Conservation (phyloP, 805 yeast species). For the Tetrapisispora iriomotensis region DNA sequence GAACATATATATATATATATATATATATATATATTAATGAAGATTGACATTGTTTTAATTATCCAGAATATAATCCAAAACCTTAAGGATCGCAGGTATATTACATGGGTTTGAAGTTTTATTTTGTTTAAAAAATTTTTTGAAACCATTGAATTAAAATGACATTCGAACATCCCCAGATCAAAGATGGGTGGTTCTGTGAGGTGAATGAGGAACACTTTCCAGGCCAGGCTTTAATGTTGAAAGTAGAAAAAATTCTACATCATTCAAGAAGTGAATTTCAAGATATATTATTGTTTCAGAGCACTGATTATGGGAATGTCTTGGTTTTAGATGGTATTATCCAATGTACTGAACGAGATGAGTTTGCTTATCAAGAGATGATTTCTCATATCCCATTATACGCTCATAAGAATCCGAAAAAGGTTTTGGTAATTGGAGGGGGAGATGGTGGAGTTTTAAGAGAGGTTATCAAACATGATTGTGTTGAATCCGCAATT, state of each 20-base stretch:
- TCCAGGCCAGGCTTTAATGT: slow-evolving; percentile 78
- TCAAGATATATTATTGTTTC: slow-evolving; percentile 77
- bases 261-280: slow-evolving; percentile 57
- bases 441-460: slow-evolving; percentile 97
- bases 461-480: slow-evolving; percentile 76
- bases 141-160: not conserved
- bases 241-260: slow-evolving; percentile 55
- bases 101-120: too few species aligned
- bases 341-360: slow-evolving; percentile 83
- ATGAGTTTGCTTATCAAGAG: slow-evolving; percentile 91
- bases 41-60: too few species aligned
- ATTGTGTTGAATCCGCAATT: slow-evolving; percentile 51
- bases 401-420: slow-evolving; percentile 66
- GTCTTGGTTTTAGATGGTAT: slow-evolving; percentile 85
- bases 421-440: slow-evolving; percentile 75
- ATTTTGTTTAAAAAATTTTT: too few species aligned
- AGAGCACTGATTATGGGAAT: slow-evolving; percentile 69
- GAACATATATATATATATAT: too few species aligned
- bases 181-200: slow-evolving; percentile 68
- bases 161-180: slow-evolving; percentile 17
- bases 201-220: slow-evolving; percentile 62
- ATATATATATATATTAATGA: not conserved
- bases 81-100: too few species aligned
- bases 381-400: slow-evolving; percentile 79
- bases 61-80: too few species aligned